phyloP scores from a whole-genome alignment of 306 rosid genomes.

The Cicer cuneatum region DNA sequence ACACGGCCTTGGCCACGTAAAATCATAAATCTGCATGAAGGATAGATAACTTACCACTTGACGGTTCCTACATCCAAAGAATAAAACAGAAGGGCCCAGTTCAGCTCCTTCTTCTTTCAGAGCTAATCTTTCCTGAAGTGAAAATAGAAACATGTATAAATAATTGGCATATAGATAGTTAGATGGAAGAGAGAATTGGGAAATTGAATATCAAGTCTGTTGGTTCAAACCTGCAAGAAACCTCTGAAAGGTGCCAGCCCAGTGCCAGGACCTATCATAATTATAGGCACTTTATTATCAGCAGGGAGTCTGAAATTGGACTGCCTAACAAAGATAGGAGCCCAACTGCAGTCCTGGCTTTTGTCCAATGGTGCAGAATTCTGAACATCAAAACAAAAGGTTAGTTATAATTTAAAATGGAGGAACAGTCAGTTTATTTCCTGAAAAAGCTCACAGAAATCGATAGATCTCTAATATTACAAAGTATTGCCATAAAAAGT shows the following conservation, averaged over 20 bases:
- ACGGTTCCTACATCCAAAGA: conserved; percentile 94
- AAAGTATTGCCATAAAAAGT: conserved; percentile 4
- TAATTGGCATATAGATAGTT: conserved; percentile 25
- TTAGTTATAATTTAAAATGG: conserved; percentile 7
- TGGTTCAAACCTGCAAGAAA: conserved; percentile 82
- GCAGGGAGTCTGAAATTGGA: conserved; percentile 93
- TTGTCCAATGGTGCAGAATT: conserved; percentile 73
- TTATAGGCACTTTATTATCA: conserved; percentile 76
- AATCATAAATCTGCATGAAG: conserved; percentile 18
- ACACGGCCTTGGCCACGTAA: neutral
- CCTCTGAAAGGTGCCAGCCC: conserved; percentile 99
- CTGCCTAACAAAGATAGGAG: conserved; percentile 90
- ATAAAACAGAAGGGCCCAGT: conserved; percentile 76
- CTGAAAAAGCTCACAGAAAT: neutral
- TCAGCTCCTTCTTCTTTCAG: conserved; percentile 76
- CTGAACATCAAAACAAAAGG: conserved; percentile 53
- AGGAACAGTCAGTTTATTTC: neutral
- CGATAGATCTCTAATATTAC: neutral
- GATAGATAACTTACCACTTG: conserved; percentile 63
- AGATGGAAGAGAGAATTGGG: conserved; percentile 12
- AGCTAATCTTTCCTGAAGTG: conserved; percentile 83
- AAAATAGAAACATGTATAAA: conserved; percentile 27
- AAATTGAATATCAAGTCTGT: conserved; percentile 36
- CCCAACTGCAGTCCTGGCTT: conserved; percentile 84
- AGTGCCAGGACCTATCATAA: conserved; percentile 99